Base-by-base conservation (phyloP, 108 stramenopile species). In the Nitzschia putrida region DNA sequence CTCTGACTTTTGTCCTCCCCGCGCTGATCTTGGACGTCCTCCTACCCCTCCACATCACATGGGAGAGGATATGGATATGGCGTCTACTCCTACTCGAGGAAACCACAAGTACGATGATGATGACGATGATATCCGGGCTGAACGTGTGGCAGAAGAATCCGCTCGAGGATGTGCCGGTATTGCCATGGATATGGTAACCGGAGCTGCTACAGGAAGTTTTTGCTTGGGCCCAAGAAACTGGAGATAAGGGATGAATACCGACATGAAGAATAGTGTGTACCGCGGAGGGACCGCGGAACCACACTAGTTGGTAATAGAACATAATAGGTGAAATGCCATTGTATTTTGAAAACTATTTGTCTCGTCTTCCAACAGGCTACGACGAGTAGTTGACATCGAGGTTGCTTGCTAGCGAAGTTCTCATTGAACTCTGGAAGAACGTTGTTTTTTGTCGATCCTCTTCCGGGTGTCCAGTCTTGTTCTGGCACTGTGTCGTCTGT, bases 1-100 rank as follows among this genome's bases (percentile, higher is more conserved):
- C 37, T 72, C 76, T 9, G 83, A 84, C 52, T 84, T 84, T 66
- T 84, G 83, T 49, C 83, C 83, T 65, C 83, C 83, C 0, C 29
- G 83, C 16, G 83, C 83, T 7, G 79, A 84, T 57, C 59, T 84
- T 13, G 75, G 45, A 10, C 74, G 83, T 21, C 42, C 66, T 9
- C 53, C 68, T 8, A 74, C 68, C 53, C 79, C 79, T 45, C 41
- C 49, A 5, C 65, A 53, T 9, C 57, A 65, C 37, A 26, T 42
- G 8, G 56, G 45, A 40, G 51, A 56, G 3, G 53, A 61, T 25
- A 79, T 69, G 59, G 67, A 58, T n/a, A 52, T 69, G 59, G 45
- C 41, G 1, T 63, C 57, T 25, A 66, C 71, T 38, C 71, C 71
- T 41, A 53, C 51, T 42, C 41, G 42, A 21, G 26, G 53, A 12